These are phyloP conservation scores for Musa schizocarpa DNA, from an alignment of 176 grass and related monocot species.

Conservation along the genomic window DNA sequence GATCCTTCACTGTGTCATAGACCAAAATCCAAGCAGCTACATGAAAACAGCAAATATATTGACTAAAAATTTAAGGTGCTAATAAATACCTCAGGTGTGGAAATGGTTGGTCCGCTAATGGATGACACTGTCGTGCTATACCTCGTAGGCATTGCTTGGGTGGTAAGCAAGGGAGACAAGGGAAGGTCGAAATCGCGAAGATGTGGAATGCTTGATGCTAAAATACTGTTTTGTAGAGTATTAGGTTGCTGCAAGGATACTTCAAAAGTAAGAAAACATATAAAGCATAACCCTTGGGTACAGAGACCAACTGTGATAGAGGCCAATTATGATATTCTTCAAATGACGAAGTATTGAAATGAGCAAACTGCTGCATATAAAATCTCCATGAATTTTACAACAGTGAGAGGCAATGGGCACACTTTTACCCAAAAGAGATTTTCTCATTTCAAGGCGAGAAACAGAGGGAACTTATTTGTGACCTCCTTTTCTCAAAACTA, in stretches of 20 bases:
- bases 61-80: not conserved
- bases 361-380: not conserved
- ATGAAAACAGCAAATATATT: not conserved
- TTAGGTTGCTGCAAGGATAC: constrained; percentile 73
- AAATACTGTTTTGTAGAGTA: constrained; percentile 50
- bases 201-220: constrained; percentile 51
- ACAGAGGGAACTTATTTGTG: too few relatives aligned
- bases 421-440: not conserved
- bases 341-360: not conserved
- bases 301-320: not conserved
- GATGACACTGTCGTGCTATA: constrained; percentile 55
- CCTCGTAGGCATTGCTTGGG: constrained; percentile 59
- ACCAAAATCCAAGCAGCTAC: not conserved
- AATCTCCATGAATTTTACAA: not conserved
- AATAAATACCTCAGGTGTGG: constrained; percentile 68
- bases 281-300: not conserved
- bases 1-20: not conserved
- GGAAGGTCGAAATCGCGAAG: constrained; percentile 71
- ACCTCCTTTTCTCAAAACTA: too few relatives aligned
- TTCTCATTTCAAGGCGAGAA: not conserved
- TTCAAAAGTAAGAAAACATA: not conserved
- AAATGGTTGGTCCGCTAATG: constrained; percentile 51
- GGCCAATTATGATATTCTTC: too few relatives aligned
- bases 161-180: constrained; percentile 51
- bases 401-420: not conserved